phyloP scores from a whole-genome alignment of 73 alveolate genomes.

The Effrenium voratum region DNA sequence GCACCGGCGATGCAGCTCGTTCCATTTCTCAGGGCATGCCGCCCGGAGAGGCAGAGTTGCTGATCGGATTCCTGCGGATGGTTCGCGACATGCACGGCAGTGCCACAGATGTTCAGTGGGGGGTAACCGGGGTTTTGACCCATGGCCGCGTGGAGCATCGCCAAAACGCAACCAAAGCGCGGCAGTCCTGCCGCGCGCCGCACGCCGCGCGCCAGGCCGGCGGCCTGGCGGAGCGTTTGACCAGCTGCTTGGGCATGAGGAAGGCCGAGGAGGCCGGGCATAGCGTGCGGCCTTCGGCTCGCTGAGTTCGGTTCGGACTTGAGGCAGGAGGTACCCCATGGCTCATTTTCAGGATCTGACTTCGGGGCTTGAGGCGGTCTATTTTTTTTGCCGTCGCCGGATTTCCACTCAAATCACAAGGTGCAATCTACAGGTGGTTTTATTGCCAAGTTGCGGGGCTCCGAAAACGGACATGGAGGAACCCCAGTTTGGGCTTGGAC shows the following conservation, averaged over 20 bases:
- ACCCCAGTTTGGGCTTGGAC: too few relatives aligned
- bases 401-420: not conserved
- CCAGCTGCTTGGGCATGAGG: slow-evolving; percentile 49
- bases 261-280: slow-evolving; percentile 35
- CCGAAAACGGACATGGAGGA: not conserved
- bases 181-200: not conserved
- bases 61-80: not conserved
- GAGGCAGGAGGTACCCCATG: not conserved
- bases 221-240: slow-evolving; percentile 40
- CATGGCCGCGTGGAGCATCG: not conserved
- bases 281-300: not conserved
- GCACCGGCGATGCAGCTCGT: not conserved
- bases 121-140: not conserved
- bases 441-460: not conserved
- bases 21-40: not conserved
- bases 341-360: not conserved
- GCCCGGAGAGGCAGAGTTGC: too few relatives aligned
- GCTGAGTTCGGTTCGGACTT: not conserved
- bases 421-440: not conserved
- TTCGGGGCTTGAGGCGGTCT: not conserved
- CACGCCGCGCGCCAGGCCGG: not conserved
- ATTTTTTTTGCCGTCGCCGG: too few relatives aligned
- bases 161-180: not conserved
- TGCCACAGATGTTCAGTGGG: not conserved
- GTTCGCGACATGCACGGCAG: too few relatives aligned